Conservation (phyloP, 2,329 filamentous ascomycete genomes). For the Phialocephala sp. region DNA sequence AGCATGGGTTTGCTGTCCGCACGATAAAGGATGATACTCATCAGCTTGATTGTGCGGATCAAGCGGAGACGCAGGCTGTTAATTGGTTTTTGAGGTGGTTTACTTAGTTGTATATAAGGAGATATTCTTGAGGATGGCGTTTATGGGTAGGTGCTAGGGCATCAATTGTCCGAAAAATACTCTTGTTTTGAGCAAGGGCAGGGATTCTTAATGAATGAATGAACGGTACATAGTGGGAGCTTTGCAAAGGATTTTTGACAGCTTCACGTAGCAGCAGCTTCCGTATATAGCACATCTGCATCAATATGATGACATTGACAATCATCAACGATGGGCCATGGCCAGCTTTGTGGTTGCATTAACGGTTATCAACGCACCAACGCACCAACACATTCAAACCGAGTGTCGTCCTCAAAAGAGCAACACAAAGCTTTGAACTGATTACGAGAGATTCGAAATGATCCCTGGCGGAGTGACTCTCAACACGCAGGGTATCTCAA, state of each 20-base stretch:
- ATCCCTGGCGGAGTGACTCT: neutral
- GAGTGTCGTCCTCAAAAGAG: no score
- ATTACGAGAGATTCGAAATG: no score
- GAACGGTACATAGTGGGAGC: neutral
- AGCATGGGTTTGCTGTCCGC: slow-evolving; percentile 50
- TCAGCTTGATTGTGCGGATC: slow-evolving; percentile 42
- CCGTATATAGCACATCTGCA: neutral
- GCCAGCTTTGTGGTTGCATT: no score
- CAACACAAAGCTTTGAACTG: no score
- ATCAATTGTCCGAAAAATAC: neutral
- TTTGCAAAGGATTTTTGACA: neutral
- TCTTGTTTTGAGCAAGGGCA: neutral
- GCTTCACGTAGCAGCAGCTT: neutral
- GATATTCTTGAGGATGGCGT: neutral
- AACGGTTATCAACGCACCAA: neutral
- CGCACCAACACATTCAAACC: neutral
- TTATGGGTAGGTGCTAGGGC: neutral
- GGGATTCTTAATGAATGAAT: neutral
- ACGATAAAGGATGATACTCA: slow-evolving; percentile 43
- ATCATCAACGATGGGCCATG: no score
- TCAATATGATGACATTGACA: neutral
- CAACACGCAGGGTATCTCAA: no score
- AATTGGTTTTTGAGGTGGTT: slow-evolving; percentile 44
- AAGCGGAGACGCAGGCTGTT: slow-evolving; percentile 48
- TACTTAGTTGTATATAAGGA: slow-evolving; percentile 9